Conservation (phyloP, 2,329 filamentous ascomycete genomes). For the Penicillium sp. region DNA sequence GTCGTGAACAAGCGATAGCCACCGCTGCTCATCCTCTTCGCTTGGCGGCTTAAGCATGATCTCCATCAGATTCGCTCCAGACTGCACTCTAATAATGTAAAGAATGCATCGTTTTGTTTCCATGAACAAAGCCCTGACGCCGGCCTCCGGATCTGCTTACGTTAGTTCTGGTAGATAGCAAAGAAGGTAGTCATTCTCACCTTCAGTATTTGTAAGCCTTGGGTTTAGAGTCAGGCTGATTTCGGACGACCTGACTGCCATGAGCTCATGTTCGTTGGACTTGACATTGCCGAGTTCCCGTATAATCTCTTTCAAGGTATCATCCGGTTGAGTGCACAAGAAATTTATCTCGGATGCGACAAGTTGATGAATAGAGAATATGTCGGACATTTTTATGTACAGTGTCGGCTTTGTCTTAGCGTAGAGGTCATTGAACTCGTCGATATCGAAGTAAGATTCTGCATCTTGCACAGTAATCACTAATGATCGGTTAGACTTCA, state of each 20-base stretch:
- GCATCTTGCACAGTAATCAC: conserved; percentile 82
- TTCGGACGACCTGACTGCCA: conserved; percentile 78
- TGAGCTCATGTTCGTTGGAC: conserved; percentile 91
- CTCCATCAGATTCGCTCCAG: conserved; percentile 85
- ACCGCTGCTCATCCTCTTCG: conserved; percentile 83
- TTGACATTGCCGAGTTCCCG: conserved; percentile 94
- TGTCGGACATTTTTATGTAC: conserved; percentile 98
- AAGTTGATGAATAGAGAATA: conserved; percentile 91
- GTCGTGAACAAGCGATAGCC: conserved; percentile 74
- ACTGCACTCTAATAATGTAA: conserved; percentile 96
- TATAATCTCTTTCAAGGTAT: conserved; percentile 84
- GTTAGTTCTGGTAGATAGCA: conserved; percentile 9
- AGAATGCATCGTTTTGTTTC: conserved; percentile 96
- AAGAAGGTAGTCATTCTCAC: conserved; percentile 33
- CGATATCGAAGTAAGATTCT: conserved; percentile 92
- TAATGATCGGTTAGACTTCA: conserved; percentile 34
- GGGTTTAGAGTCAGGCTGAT: conserved; percentile 88
- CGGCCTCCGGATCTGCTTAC: conserved; percentile 74
- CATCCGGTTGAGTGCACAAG: conserved; percentile 77
- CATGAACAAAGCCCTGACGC: conserved; percentile 90
- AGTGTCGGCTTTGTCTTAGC: conserved; percentile 93
- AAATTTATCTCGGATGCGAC: conserved; percentile 72
- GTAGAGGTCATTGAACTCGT: conserved; percentile 97
- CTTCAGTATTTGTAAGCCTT: conserved; percentile 80
- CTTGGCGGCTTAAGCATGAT: conserved; percentile 88